Evolutionary conservation across 371 early-diverging fungal species (phyloP).

Genomic region (Mycotypha africana): DNA sequence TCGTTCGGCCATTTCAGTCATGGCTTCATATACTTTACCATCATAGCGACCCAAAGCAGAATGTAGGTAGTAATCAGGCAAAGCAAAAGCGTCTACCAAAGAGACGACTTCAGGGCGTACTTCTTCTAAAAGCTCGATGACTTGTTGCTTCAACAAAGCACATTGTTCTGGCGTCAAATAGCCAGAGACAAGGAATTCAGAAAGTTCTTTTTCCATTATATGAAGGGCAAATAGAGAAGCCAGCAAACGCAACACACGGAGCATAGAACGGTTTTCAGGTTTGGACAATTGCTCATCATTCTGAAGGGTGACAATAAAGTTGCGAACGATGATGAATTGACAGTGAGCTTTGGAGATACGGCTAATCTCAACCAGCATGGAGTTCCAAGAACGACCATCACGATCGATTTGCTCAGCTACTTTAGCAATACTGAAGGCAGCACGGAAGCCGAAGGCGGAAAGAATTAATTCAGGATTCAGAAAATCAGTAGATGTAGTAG

Average conservation of each 20-base stretch:
- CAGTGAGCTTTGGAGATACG: conserved; percentile 64
- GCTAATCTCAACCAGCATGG: conserved; percentile 58
- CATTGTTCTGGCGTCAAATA: conserved; percentile 46
- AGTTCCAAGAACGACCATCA: conserved; percentile 59
- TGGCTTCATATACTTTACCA: conserved; percentile 71
- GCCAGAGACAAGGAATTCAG: conserved; percentile 57
- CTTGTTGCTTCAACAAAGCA: conserved; percentile 39
- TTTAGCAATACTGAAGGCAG: conserved; percentile 51
- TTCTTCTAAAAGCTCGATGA: conserved; percentile 45
- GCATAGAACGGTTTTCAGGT: conserved; percentile 28
- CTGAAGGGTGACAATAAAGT: conserved; percentile 49
- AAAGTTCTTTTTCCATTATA: conserved; percentile 60
- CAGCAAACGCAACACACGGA: conserved; percentile 22
- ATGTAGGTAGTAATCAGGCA: conserved; percentile 72
- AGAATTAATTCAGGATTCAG: conserved; percentile 58
- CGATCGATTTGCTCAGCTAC: conserved; percentile 49
- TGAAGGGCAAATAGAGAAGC: conserved; percentile 57
- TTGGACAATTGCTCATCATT: conserved; percentile 20
- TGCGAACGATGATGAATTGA: conserved; percentile 54
- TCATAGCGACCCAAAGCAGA: conserved; percentile 73
- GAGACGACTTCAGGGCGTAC: conserved; percentile 69
- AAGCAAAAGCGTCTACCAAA: conserved; percentile 73
- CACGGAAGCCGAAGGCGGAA: conserved; percentile 63
- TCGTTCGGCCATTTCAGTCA: conserved; percentile 60
- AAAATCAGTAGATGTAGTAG: conserved; percentile 41